These are phyloP conservation scores for Talaromyces nanjingensis DNA, from an alignment of 495 filamentous ascomycete genomes.

Conservation along the genomic window DNA sequence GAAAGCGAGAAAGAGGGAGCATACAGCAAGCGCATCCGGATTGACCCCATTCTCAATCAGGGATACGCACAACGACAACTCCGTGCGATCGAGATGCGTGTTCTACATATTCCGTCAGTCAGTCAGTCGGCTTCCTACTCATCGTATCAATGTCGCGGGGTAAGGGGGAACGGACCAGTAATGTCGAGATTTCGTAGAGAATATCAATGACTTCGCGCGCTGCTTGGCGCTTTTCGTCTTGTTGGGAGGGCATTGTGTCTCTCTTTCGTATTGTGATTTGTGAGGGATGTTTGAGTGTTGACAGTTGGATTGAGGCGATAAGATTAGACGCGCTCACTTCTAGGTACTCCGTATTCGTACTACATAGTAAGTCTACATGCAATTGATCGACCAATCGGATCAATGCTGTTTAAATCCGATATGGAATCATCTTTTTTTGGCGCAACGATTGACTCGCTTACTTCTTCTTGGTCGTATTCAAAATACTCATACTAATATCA, in stretches of 20 bases:
- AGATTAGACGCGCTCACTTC: neutral
- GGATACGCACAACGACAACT: slow-evolving; percentile 88
- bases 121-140: neutral
- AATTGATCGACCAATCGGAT: neutral
- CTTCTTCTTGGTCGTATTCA: neutral
- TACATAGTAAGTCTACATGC: too few species aligned
- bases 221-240: slow-evolving; percentile 70
- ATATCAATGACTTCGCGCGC: slow-evolving; percentile 97
- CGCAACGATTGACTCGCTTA: too few species aligned
- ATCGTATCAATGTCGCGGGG: neutral
- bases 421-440: neutral
- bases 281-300: neutral
- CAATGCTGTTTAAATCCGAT: neutral
- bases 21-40: slow-evolving; percentile 87
- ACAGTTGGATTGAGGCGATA: neutral
- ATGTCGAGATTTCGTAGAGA: slow-evolving; percentile 83
- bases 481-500: neutral
- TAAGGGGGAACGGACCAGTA: slow-evolving; percentile 54
- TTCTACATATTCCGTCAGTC: slow-evolving; percentile 51
- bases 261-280: neutral
- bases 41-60: slow-evolving; percentile 97
- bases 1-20: slow-evolving; percentile 19
- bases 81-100: slow-evolving; percentile 81
- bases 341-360: too few species aligned
- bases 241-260: slow-evolving; percentile 29